Evolutionary conservation across 2,329 filamentous ascomycete genomes (phyloP), one percentile per base, ranked within the genome.

Genomic region (Myrmaecium sp.): DNA sequence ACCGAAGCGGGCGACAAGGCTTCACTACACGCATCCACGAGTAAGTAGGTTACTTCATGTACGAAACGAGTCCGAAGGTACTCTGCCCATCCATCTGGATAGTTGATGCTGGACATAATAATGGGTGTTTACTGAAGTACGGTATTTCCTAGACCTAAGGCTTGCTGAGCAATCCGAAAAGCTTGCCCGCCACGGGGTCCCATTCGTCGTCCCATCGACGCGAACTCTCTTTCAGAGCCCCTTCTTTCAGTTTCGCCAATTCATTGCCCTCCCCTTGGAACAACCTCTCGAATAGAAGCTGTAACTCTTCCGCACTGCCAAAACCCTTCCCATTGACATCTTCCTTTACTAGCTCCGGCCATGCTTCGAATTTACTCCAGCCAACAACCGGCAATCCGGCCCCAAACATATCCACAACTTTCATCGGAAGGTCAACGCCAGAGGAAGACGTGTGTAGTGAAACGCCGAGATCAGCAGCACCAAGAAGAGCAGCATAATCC

Each of bases 341-440:
- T 42, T 95, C 84, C 27, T 67, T 75, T 14, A 98, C 79, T n/a
- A 98, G 58, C 55, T 98, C 89, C 3, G 69, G 61, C 64, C 92
- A 93, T 34, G 84, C 86, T 45, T 84, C 74, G 44, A 92, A 98
- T 2, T 67, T 66, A 14, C 69, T 69, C 64, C 89, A 95, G 4
- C 83, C 86, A 0, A 76, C 74, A 0, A 98, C 89, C 0, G 89
- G 89, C 15, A 98, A 58, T 0, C 86, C 89, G 0, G 84, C 78
- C 3, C 89, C 89, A 48, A 98, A 95, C 84, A 98, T 94, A 48
- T 98, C 89, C 9, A 98, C 84, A 1, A 98, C 83, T 55, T 98
- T 98, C 89, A 98, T 98, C 0, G 89, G 89, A 12, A 98, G 60
- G 51, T 98, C 89, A 0, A 98, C 83, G 1, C 89, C 89, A 3